phyloP scores from a whole-genome alignment of 169 alveolate genomes.

The Hepatocystis sp. region DNA sequence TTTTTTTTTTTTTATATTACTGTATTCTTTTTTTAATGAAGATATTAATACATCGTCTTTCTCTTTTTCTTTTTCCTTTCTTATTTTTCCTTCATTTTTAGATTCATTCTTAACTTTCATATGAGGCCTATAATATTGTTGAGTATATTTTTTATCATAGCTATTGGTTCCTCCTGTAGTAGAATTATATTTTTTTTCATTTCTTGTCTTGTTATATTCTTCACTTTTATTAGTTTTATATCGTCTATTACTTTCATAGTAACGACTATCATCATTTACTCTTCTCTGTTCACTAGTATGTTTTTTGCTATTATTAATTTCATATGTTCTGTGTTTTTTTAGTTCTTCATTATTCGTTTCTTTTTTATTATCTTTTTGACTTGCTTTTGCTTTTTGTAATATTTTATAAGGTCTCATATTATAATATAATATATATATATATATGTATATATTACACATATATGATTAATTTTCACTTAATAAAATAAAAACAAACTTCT shows the following conservation, averaged over 20 bases:
- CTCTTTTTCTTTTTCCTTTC: slow-evolving; percentile 18
- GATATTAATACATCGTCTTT: slow-evolving; percentile 43
- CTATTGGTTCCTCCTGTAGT: slow-evolving; percentile 5
- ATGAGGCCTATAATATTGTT: slow-evolving; percentile 5
- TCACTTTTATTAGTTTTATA: slow-evolving; percentile 3
- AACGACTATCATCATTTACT: slow-evolving; percentile 15
- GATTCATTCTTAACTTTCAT: slow-evolving; percentile 10
- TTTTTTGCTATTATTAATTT: slow-evolving; percentile 21
- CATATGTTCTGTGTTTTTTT: slow-evolving; percentile 3
- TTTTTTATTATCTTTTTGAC: slow-evolving; percentile 14
- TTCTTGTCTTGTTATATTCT: slow-evolving; percentile 14
- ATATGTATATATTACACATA: neutral
- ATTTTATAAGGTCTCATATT: slow-evolving; percentile 61
- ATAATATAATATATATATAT: slow-evolving; percentile 4
- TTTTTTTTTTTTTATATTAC: slow-evolving; percentile 52
- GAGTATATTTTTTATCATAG: slow-evolving; percentile 14
- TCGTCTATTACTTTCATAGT: slow-evolving; percentile 41
- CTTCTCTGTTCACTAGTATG: slow-evolving; percentile 13
- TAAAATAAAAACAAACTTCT: too few species aligned
- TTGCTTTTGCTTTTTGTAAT: slow-evolving; percentile 37
- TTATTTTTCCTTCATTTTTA: too few species aligned
- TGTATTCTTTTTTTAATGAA: slow-evolving; percentile 35
- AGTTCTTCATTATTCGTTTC: slow-evolving; percentile 23
- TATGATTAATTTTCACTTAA: neutral
- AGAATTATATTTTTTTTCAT: slow-evolving; percentile 21